Evolutionary conservation across 78 protist species (phyloP), one percentile per base, ranked within the genome.

Genomic region (Corallochytrium limacisporum): DNA sequence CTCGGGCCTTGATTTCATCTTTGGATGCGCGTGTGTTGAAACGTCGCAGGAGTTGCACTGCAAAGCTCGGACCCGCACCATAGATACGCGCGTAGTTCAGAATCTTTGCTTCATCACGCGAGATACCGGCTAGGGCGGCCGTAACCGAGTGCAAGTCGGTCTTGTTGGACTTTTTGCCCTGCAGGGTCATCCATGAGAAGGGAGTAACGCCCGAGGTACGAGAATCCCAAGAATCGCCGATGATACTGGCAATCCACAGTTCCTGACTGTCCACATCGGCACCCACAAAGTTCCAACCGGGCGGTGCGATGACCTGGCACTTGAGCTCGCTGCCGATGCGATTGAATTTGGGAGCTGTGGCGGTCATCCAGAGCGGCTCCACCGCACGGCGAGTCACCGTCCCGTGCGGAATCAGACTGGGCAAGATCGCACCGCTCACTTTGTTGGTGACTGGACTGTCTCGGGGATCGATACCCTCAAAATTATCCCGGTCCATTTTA

Each of bases 181-280:
- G 54, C 44, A 69, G 55, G 20, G 75, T 55, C 75, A 69, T 69
- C 62, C 62, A 69, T 0, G 37, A 24, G 28, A 24, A 16, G 18
- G 16, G 18, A 16, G 49, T 44, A 44, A 16, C 32, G 33, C 39
- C 76, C 76, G 39, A 69, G 0, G 33, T 13, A 35, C 65, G 20
- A 8, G 39, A 28, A 3, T 35, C 18, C 1, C 4, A 2, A 0
- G 57, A 46, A 46, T 69, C 76, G 39, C 76, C 76, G 7, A 69
- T 0, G 26, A 69, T 15, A 4, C 68, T 20, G 9, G 65, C 65
- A 18, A 69, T 69, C 76, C 76, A 69, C 36, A 57, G 49, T 46
- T 69, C 76, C 59, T 61, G 51, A 2, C 47, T 32, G 46, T 73
- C 78, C 24, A 73, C 78, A 32, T 73, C 78, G 15, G 78, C 78